phyloP scores from a whole-genome alignment of 2,329 filamentous ascomycete species.

The Ilyonectria robusta region DNA sequence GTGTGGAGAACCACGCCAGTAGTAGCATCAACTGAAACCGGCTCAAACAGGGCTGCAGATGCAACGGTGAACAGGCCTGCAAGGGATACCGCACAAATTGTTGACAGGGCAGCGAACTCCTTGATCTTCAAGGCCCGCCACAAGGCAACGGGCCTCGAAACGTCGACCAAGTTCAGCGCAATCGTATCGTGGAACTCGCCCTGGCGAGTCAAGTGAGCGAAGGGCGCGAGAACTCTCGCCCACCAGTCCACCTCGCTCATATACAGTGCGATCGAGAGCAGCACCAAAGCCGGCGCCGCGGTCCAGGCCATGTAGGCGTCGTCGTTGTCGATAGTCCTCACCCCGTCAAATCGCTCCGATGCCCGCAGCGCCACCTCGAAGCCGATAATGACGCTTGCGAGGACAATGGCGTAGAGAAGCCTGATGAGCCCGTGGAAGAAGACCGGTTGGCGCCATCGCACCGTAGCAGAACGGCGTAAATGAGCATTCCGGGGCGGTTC shows the following conservation, averaged over 20 bases:
- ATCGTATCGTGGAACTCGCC: slow-evolving; percentile 50
- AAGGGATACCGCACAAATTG: slow-evolving; percentile 47
- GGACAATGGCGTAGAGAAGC: slow-evolving; percentile 43
- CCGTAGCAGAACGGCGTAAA: slow-evolving; percentile 40
- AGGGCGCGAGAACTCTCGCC: slow-evolving; percentile 52
- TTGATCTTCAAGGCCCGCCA: slow-evolving; percentile 45
- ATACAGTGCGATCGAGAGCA: slow-evolving; percentile 50
- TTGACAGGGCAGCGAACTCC: slow-evolving; percentile 47
- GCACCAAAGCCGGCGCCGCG: slow-evolving; percentile 48
- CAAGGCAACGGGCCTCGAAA: slow-evolving; percentile 45
- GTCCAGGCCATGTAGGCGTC: slow-evolving; percentile 55
- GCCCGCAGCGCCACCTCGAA: slow-evolving; percentile 53
- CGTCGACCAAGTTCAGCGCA: slow-evolving; percentile 52
- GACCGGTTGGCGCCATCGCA: slow-evolving; percentile 49
- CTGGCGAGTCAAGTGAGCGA: slow-evolving; percentile 46
- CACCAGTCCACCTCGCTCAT: slow-evolving; percentile 51
- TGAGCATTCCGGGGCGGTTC: slow-evolving; percentile 33
- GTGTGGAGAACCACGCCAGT: slow-evolving; percentile 43
- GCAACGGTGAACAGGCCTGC: slow-evolving; percentile 51
- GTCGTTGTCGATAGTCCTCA: slow-evolving; percentile 49
- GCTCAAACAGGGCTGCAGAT: slow-evolving; percentile 51
- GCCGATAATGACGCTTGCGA: slow-evolving; percentile 50
- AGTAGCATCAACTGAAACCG: slow-evolving; percentile 44
- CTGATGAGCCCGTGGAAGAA: slow-evolving; percentile 49
- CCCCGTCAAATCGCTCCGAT: slow-evolving; percentile 49